These are phyloP conservation scores for Avena atlantica DNA, from an alignment of 176 grass and related monocot genomes.

Conservation along the genomic window DNA sequence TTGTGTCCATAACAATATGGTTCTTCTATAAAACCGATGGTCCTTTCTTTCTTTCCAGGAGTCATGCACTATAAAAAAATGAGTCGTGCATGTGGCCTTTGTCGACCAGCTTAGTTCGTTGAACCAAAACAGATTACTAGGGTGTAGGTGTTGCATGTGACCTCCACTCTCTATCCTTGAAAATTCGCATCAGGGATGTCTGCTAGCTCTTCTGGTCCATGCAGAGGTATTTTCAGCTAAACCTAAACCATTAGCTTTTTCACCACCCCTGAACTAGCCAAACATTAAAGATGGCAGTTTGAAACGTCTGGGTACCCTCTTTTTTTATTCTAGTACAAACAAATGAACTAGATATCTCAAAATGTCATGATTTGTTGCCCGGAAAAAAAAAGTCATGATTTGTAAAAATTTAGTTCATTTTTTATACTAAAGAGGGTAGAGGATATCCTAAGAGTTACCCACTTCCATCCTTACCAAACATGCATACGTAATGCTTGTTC, in stretches of 20 bases:
- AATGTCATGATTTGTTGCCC: too few species aligned
- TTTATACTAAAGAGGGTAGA: too few species aligned
- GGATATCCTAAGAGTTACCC: too few species aligned
- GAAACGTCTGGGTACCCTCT: too few species aligned
- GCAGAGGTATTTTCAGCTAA: slow-evolving; percentile 21
- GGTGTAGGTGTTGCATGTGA: neutral
- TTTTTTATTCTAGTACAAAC: too few species aligned
- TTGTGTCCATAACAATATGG: neutral
- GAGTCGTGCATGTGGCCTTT: too few species aligned
- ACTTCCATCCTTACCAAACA: neutral
- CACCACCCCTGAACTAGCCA: neutral
- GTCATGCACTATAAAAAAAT: neutral
- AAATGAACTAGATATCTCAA: too few species aligned
- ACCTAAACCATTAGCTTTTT: slow-evolving; percentile 20
- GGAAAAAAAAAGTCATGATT: too few species aligned
- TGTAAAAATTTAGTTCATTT: too few species aligned
- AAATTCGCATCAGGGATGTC: neutral
- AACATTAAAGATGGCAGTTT: neutral
- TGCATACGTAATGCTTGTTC: neutral
- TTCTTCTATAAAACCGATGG: too few species aligned
- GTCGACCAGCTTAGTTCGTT: neutral
- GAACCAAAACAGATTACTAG: neutral
- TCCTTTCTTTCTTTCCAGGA: slow-evolving; percentile 7
- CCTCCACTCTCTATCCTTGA: neutral
- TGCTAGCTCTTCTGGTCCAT: neutral